Conservation (phyloP, 257 asterid species). For the Nicotiana obtusifolia region DNA sequence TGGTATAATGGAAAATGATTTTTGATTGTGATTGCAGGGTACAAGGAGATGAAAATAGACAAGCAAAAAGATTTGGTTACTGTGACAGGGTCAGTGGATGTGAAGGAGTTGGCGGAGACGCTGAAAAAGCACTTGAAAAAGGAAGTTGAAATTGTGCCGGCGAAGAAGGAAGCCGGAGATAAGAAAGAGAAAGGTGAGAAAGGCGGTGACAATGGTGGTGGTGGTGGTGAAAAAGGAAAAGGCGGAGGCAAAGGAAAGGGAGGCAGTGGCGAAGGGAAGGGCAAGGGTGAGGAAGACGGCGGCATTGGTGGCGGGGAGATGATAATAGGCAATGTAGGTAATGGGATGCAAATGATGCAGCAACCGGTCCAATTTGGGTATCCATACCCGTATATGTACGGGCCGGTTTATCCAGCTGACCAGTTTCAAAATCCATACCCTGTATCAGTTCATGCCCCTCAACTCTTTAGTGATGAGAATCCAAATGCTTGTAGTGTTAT, state of each 20-base stretch:
- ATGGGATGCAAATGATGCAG: slow-evolving; percentile 16
- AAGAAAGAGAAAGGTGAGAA: slow-evolving; percentile 33
- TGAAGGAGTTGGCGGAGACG: slow-evolving; percentile 50
- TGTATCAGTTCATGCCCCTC: slow-evolving; percentile 30
- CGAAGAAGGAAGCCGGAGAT: slow-evolving; percentile 44
- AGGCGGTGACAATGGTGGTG: slow-evolving; percentile 20
- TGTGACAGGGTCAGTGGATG: slow-evolving; percentile 79
- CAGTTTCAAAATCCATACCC: slow-evolving; percentile 31
- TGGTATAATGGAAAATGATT: neutral
- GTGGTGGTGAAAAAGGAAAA: slow-evolving; percentile 9
- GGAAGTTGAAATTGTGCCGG: slow-evolving; percentile 55
- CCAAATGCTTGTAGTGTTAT: slow-evolving; percentile 45
- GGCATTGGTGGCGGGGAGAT: neutral
- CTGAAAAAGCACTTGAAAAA: slow-evolving; percentile 66
- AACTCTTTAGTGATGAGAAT: slow-evolving; percentile 45
- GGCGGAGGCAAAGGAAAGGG: slow-evolving; percentile 10
- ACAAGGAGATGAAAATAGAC: slow-evolving; percentile 55
- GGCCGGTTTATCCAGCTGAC: slow-evolving; percentile 28
- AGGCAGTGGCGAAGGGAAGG: neutral
- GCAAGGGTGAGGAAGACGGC: neutral
- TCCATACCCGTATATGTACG: slow-evolving; percentile 32
- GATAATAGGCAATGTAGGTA: slow-evolving; percentile 18
- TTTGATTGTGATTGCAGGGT: slow-evolving; percentile 36
- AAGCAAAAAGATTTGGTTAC: slow-evolving; percentile 58
- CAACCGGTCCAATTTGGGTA: slow-evolving; percentile 17